Conservation (phyloP, 495 filamentous ascomycete genomes). For the Aspergillus cristatus region DNA sequence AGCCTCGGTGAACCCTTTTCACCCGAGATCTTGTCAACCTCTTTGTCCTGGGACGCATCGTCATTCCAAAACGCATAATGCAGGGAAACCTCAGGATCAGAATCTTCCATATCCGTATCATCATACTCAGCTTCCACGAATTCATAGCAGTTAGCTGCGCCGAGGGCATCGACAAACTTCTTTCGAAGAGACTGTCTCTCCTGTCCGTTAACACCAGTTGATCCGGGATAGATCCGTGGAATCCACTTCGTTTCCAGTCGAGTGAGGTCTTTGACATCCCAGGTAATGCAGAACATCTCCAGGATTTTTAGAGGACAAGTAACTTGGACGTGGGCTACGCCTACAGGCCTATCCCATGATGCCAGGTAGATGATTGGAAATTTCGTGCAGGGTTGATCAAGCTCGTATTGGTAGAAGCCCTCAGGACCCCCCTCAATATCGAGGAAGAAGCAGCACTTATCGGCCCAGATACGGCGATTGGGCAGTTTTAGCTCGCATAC, state of each 20-base stretch:
- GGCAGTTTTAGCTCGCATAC: conserved; percentile 23
- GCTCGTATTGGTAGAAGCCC: conserved; percentile 14
- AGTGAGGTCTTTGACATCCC: conserved; percentile 15
- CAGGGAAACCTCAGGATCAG: background rate
- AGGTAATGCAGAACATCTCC: conserved; percentile 20
- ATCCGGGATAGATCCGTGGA: conserved; percentile 20
- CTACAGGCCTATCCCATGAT: conserved; percentile 2
- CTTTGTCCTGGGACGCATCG: no score
- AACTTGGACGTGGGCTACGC: conserved; percentile 16
- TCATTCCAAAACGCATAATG: no score
- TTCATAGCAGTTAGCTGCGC: no score
- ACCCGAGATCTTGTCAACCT: background rate
- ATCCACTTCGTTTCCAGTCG: conserved; percentile 15
- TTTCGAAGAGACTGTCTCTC: conserved; percentile 6
- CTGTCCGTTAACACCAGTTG: conserved; percentile 2
- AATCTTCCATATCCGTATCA: no score
- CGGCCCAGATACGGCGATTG: conserved; percentile 24
- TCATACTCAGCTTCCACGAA: no score
- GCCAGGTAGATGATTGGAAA: conserved; percentile 16
- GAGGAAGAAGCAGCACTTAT: conserved; percentile 23
- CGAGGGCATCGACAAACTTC: no score
- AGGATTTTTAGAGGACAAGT: conserved; percentile 18
- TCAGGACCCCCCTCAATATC: conserved; percentile 27
- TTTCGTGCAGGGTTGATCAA: conserved; percentile 3
- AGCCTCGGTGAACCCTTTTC: no score